These are phyloP conservation scores for Thalia dealbata DNA, from an alignment of 176 grass and related monocot genomes.

Conservation along the genomic window DNA sequence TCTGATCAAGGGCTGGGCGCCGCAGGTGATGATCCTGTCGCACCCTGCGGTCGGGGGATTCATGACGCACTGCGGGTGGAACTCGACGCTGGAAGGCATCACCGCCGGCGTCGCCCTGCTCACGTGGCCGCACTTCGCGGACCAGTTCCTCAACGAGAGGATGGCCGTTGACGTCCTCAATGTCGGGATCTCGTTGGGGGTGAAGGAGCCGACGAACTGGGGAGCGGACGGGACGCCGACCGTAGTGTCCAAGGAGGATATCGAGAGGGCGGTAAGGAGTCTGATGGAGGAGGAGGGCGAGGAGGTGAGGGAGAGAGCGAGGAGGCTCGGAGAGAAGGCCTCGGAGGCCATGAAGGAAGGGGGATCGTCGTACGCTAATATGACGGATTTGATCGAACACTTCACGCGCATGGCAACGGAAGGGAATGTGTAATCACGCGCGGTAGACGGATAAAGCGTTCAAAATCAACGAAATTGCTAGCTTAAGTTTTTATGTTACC, in stretches of 20 bases:
- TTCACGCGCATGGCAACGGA: background rate
- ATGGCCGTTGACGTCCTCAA: constrained; percentile 42
- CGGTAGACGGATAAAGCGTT: too few relatives aligned
- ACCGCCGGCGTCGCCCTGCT: constrained; percentile 40
- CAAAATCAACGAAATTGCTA: too few relatives aligned
- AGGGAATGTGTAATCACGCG: background rate
- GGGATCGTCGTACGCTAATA: background rate
- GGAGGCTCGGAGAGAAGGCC: background rate
- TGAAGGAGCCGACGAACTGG: background rate
- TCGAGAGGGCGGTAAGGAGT: background rate
- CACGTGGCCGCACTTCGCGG: constrained; percentile 53
- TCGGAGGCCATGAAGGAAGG: background rate
- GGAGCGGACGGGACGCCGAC: background rate
- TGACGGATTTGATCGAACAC: background rate
- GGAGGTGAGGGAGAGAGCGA: background rate
- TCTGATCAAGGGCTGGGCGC: constrained; percentile 37
- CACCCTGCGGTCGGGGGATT: constrained; percentile 55
- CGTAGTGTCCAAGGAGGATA: background rate
- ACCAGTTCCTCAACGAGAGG: constrained; percentile 63
- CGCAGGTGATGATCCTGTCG: constrained; percentile 49
- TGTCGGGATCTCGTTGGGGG: constrained; percentile 24
- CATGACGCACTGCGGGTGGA: constrained; percentile 81
- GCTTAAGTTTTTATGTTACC: too few relatives aligned
- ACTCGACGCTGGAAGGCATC: constrained; percentile 49
- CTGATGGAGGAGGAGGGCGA: background rate